Evolutionary conservation across 768 basidiomycete genomes (phyloP).

Genomic region (Holtermanniella nyarrowii): DNA sequence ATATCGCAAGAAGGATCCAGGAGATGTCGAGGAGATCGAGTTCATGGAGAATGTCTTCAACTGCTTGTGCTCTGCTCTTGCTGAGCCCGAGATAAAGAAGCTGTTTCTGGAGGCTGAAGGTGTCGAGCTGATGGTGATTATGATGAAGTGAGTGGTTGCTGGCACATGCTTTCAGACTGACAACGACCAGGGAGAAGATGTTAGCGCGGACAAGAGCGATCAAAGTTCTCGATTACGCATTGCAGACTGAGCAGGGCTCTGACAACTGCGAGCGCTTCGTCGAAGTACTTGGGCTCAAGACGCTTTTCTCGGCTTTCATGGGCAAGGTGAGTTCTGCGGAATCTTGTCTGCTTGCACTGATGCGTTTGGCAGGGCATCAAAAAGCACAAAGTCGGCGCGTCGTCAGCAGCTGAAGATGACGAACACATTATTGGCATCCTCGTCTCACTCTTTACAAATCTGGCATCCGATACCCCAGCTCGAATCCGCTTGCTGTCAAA

Average conservation of each 20-base stretch:
- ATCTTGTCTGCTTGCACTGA: slow-evolving; percentile 1
- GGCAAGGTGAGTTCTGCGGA: slow-evolving; percentile 58
- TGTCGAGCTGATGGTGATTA: slow-evolving; percentile 90
- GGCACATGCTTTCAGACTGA: neutral
- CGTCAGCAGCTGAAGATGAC: slow-evolving; percentile 59
- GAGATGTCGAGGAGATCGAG: slow-evolving; percentile 79
- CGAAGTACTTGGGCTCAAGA: slow-evolving; percentile 76
- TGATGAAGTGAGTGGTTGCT: slow-evolving; percentile 68
- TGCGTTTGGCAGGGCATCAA: slow-evolving; percentile 45
- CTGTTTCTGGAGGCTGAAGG: slow-evolving; percentile 85
- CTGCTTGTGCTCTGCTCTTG: slow-evolving; percentile 70
- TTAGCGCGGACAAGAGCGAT: slow-evolving; percentile 72
- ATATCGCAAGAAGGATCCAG: slow-evolving; percentile 76
- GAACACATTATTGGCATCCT: slow-evolving; percentile 83
- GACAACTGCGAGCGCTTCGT: slow-evolving; percentile 72
- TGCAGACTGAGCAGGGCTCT: slow-evolving; percentile 61
- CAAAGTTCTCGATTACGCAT: slow-evolving; percentile 82
- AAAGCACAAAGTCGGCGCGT: slow-evolving; percentile 52
- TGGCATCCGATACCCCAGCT: slow-evolving; percentile 72
- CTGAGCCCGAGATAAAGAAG: slow-evolving; percentile 65
- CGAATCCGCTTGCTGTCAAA: slow-evolving; percentile 79
- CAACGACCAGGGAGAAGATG: slow-evolving; percentile 59
- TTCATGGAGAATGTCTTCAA: slow-evolving; percentile 98
- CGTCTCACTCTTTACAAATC: slow-evolving; percentile 80
- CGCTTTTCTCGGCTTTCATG: slow-evolving; percentile 84